Evolutionary conservation across 2,329 filamentous ascomycete genomes (phyloP), one percentile per base, ranked within the genome.

Genomic region (Colletotrichum sp.): DNA sequence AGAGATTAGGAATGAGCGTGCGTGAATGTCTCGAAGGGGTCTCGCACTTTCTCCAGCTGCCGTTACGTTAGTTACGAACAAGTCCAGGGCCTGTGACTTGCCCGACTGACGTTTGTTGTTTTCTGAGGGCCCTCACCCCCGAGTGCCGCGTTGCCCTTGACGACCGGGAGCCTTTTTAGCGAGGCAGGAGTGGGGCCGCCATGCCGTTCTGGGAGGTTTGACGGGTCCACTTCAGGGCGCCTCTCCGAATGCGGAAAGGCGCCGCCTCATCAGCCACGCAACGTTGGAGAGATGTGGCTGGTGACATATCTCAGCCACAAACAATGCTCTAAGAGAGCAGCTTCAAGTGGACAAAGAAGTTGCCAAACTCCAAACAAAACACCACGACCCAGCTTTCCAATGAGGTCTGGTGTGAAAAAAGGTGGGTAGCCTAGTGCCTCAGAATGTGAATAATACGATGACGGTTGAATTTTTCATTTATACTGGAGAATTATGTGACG

Each of bases 51-150:
- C 49, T 69, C 44, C 59, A 8, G 13, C 26, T 73, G 26, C 34
- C 24, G 32, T 65, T 36, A 32, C n/a, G 60, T 36, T 36, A 36
- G 15, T 36, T 36, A 36, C 34, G 34, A 36, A 36, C 34, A 16
- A 36, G 34, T 36, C 44, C 44, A 52, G 44, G 44, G n/a, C 44
- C 44, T 52, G 44, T 52, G 44, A 52, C 44, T 52, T 52, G 44
- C 44, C 44, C 59, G 59, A 62, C 75, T 76, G 76, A 78, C 76
- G 75, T 78, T 78, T 78, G 71, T 78, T 78, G 75, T 78, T 75
- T 78, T 78, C 62, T 18, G 24, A 62, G 44, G 39, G 57, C 34
- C 8, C 21, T 49, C 24, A 13, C 52, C 52, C 8, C 55, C 57
- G 44, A 62, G 28, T 70, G 65, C 71, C 28, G 70, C 72, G 76